Evolutionary conservation across 306 rosid species (phyloP).

Genomic region (Hippophae gyantsensis): DNA sequence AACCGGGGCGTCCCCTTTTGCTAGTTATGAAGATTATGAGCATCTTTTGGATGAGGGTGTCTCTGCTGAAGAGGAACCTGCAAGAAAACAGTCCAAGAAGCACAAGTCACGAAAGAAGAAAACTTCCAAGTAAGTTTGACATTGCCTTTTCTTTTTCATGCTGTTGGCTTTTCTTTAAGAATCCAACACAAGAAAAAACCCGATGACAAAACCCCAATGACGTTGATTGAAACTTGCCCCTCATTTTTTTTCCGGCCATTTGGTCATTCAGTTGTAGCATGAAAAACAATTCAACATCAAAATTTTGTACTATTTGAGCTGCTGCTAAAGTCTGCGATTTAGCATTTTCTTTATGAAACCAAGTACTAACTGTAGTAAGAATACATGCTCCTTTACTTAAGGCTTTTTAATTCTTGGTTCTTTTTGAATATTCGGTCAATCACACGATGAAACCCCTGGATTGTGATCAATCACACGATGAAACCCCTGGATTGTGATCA

Average conservation of each 20-base stretch:
- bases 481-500: no score
- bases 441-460: no score
- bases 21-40: conserved; percentile 76
- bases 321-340: not conserved
- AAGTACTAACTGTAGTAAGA: no score
- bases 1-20: conserved; percentile 57
- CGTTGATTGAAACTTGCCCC: not conserved
- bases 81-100: conserved; percentile 22
- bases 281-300: not conserved
- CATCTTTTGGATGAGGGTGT: conserved; percentile 44
- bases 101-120: conserved; percentile 29
- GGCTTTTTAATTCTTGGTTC: no score
- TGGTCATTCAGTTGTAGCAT: not conserved
- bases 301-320: not conserved
- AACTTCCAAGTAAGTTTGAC: conserved; percentile 12
- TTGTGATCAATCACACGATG: no score
- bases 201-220: not conserved
- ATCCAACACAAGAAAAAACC: not conserved
- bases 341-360: no score
- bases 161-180: not conserved
- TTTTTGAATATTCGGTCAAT: no score
- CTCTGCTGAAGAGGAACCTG: conserved; percentile 20
- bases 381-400: no score
- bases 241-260: not conserved
- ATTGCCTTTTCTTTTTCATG: no score